These are phyloP conservation scores for Talaromyces sp. DNA, from an alignment of 2,329 filamentous ascomycete species.

Conservation along the genomic window DNA sequence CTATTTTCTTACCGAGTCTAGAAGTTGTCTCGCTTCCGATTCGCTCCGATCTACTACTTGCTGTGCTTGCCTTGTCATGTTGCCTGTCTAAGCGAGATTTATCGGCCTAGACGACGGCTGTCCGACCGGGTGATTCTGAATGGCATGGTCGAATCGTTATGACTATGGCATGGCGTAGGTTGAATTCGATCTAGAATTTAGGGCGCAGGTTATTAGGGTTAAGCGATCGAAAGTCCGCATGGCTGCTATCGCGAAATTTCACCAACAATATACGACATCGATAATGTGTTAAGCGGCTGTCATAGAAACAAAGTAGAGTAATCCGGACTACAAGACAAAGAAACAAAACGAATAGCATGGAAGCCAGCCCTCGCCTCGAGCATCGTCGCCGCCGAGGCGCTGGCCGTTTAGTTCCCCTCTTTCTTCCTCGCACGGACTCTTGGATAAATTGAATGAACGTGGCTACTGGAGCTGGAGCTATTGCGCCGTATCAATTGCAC, in stretches of 20 bases:
- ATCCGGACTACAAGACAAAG: background rate
- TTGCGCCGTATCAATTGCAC: background rate
- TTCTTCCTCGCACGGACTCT: slow-evolving; percentile 2
- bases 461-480: background rate
- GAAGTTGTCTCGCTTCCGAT: background rate
- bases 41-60: background rate
- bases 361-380: background rate
- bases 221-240: background rate
- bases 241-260: background rate
- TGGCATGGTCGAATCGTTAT: background rate
- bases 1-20: background rate
- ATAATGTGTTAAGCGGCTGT: background rate
- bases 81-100: too few relatives aligned
- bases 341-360: background rate
- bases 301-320: background rate
- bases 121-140: too few relatives aligned
- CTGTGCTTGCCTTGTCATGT: background rate
- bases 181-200: background rate
- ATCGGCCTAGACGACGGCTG: background rate
- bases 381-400: background rate
- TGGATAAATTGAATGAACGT: background rate
- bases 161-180: background rate
- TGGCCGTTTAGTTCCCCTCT: background rate
- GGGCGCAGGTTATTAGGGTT: background rate
- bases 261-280: background rate